Evolutionary conservation across 2,329 filamentous ascomycete genomes (phyloP).

Genomic region (Nannizziopsis barbatae): DNA sequence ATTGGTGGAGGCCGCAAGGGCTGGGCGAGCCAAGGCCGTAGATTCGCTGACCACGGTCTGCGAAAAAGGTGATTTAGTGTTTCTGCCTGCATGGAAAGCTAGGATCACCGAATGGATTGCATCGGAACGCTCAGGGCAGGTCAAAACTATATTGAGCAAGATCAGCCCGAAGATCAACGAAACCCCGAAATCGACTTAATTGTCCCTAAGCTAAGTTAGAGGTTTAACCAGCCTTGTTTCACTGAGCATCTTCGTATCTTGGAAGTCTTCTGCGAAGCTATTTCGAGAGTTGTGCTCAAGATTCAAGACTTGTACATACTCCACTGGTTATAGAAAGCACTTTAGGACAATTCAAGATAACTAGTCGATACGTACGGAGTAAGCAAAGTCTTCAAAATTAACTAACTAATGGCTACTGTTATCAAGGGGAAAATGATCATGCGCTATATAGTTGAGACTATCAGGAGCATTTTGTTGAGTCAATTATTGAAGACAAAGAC

Average conservation of each 20-base stretch:
- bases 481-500: no score
- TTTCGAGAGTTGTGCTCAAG: no score
- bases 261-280: no score
- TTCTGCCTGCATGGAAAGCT: conserved; percentile 19
- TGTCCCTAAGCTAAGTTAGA: not conserved
- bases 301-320: no score
- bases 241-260: not conserved
- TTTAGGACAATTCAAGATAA: no score
- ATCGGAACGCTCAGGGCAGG: conserved; percentile 30
- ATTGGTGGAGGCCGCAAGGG: conserved; percentile 29
- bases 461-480: no score
- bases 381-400: no score
- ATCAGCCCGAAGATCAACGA: not conserved
- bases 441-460: no score
- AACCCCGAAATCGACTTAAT: not conserved
- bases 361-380: no score
- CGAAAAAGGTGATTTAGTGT: conserved; percentile 15
- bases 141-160: conserved; percentile 14
- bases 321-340: no score
- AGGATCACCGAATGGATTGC: conserved; percentile 27
- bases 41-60: conserved; percentile 25
- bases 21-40: conserved; percentile 29
- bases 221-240: not conserved
- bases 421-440: no score
- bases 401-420: no score